These are phyloP conservation scores for Schwanniomyces pseudopolymorphus DNA, from an alignment of 805 yeast genomes.

Conservation along the genomic window DNA sequence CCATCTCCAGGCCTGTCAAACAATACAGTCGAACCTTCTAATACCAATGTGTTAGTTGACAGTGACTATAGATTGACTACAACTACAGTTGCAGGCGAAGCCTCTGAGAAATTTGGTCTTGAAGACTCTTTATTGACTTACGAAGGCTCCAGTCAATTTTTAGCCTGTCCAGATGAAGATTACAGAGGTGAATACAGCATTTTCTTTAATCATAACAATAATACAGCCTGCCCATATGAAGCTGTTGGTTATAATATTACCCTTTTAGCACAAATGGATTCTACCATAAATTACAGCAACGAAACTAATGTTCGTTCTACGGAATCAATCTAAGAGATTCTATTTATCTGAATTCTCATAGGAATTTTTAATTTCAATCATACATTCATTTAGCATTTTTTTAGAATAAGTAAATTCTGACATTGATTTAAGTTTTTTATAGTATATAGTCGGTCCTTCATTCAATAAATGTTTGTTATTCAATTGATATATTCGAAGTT, in stretches of 20 bases:
- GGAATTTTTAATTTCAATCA: not conserved
- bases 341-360: not conserved
- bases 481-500: too few species aligned
- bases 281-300: slow-evolving; percentile 29
- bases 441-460: too few species aligned
- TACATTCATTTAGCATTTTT: not conserved
- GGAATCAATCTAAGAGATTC: slow-evolving; percentile 14
- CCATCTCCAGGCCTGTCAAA: slow-evolving; percentile 13
- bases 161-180: slow-evolving; percentile 30
- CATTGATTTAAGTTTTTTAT: too few species aligned
- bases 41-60: slow-evolving; percentile 29
- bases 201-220: slow-evolving; percentile 19
- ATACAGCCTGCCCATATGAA: slow-evolving; percentile 23
- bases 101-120: slow-evolving; percentile 29
- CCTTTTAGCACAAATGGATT: slow-evolving; percentile 31
- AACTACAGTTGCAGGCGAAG: slow-evolving; percentile 12
- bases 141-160: slow-evolving; percentile 27
- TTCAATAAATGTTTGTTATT: too few species aligned
- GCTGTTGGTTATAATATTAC: slow-evolving; percentile 29
- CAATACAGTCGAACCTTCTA: slow-evolving; percentile 14
- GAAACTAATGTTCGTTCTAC: slow-evolving; percentile 17
- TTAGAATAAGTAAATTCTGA: not conserved
- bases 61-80: slow-evolving; percentile 22
- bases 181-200: slow-evolving; percentile 26
- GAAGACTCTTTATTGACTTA: slow-evolving; percentile 28